Base-by-base conservation (phyloP, 192 early-diverging fungal species). In the Coemansia sp. region DNA sequence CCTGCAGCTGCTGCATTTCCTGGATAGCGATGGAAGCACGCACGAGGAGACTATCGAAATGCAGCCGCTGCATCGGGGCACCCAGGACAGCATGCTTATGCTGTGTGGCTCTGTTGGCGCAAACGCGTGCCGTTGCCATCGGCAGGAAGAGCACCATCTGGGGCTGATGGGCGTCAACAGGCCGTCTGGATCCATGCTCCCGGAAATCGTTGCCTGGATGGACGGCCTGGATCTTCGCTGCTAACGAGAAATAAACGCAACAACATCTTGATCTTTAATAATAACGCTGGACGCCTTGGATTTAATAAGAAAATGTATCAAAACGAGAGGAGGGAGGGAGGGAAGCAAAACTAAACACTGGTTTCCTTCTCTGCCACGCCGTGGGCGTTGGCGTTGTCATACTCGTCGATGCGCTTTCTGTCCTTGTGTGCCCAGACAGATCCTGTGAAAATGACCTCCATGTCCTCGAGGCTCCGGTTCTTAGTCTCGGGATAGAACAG, bases 401-500 rank as follows among this genome's bases (percentile, higher is more conserved):
- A 75, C 38, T 80, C 69, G 2, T 48, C 62, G 16, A 80, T 72
- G 26, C 78, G 79, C 60, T 76, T 73, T 14, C 30, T 60, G 59
- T 76, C 79, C 67, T 67, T 69, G 75, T 73, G 49, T 1, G 79
- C 74, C 79, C 79, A 82, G 44, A 73, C 49, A 1, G 79, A 76
- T 14, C 75, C 73, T 0, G 66, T 67, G 33, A 92, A 96, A 38
- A 96, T 71, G 20, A 88, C 74, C 64, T 95, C 94, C 87, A 97
- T 92, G 60, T 94, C 89, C 71, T 97, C 95, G 52, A 97, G 85
- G 34, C 92, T 87, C 38, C 85, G 82, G 36, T 91, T 90, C 83
- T 91, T 94, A 72, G 94, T 96, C 81, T 95, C 93, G 21, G 92
- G 91, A 65, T 86, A 92, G 72, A 87, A 85, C 63, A 92, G 61